Evolutionary conservation across 345 rosid species (phyloP), one percentile per base, ranked within the genome.

Genomic region (Hibiscus tridactylites): DNA sequence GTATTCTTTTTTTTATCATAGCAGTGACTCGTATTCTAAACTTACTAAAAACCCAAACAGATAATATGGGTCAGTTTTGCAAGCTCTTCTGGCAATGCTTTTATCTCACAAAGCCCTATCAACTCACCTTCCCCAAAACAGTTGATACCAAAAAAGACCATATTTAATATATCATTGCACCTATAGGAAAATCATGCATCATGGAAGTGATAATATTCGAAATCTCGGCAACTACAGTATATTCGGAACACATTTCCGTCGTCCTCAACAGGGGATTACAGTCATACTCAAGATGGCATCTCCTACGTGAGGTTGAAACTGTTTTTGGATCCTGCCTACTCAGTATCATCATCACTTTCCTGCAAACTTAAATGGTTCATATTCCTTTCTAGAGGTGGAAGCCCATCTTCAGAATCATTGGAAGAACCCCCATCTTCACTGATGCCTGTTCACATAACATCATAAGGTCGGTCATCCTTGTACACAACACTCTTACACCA

Each of bases 331-430:
- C 65, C 59, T 53, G 21, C 31, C 3, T 84, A 85, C 74, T 82
- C 84, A 9, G 83, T 81, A 49, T 85, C 88, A 0, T 86, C 88
- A 15, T 91, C 93, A 66, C 88, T 89, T 58, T 84, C 96, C 29
- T 73, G 39, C 54, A 86, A 54, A 73, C 71, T 76, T 73, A 89
- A 56, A 81, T 91, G 98, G 83, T 91, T 96, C 85, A 85, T 76
- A 71, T 92, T 91, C 80, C 85, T 96, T 82, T 89, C 91, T 1
- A 91, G 83, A 54, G 98, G 97, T 28, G 96, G 99, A 72, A 92
- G 93, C 39, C 86, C 92, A 17, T 88, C 90, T 6, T 90, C 96
- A 5, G 91, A 88, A 76, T 88, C 89, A 29, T 84, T 74, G 44
- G 79, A 80, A 42, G 82, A 79, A 49, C 75, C 87, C 61, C 77